Percentiles rank a stretch among this genome's conserved stretches.
Evolutionary conservation across 129 eudicot species (phyloP).

Genomic region (Scalesia atractyloides): DNA sequence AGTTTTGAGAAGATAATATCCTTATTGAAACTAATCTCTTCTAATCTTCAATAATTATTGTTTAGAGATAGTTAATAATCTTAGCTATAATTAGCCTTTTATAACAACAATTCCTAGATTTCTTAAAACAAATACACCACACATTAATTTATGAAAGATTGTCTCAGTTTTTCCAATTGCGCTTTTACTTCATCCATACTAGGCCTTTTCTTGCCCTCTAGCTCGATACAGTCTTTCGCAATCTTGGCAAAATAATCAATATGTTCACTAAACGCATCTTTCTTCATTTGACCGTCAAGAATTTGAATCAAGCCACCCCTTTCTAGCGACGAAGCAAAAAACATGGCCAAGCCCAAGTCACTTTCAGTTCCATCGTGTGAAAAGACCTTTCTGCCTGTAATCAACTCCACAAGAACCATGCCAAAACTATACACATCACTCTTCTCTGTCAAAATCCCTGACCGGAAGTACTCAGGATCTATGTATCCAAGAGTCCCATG

Average conservation of each 20-base stretch:
- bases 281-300: neutral
- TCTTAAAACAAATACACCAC: too few relatives aligned
- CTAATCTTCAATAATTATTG: too few relatives aligned
- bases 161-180: neutral
- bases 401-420: constrained; percentile 3
- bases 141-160: too few relatives aligned
- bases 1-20: too few relatives aligned
- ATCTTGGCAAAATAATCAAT: neutral
- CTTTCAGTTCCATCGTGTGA: constrained; percentile 3
- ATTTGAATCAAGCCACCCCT: neutral
- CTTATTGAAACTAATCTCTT: too few relatives aligned
- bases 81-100: too few relatives aligned
- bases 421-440: constrained; percentile 7
- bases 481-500: constrained; percentile 1
- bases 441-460: neutral
- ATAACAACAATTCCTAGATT: too few relatives aligned
- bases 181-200: neutral
- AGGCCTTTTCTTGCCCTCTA: constrained; percentile 10
- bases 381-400: neutral
- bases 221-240: neutral
- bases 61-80: too few relatives aligned
- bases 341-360: constrained; percentile 1
- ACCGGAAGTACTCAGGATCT: constrained; percentile 9
- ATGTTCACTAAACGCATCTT: neutral
- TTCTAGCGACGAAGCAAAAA: neutral